These are phyloP conservation scores for Lasiosphaeris hirsuta DNA, from an alignment of 495 filamentous ascomycete genomes.

Conservation along the genomic window DNA sequence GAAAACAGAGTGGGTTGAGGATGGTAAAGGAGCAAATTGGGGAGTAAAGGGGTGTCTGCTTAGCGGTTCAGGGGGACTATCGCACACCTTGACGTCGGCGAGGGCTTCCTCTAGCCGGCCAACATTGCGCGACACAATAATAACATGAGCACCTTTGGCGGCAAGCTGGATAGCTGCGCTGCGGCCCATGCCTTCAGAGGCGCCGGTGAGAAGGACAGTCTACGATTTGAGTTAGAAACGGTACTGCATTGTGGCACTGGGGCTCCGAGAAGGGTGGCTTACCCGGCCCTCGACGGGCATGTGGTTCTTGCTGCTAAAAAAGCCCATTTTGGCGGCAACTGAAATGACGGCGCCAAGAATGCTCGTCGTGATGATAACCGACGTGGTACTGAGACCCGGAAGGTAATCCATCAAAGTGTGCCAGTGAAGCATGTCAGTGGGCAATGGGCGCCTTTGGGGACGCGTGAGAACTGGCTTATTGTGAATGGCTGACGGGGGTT, in stretches of 20 bases:
- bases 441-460: background rate
- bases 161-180: constrained; percentile 69
- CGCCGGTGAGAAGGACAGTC: constrained; percentile 87
- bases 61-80: no score
- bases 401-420: constrained; percentile 19
- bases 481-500: background rate
- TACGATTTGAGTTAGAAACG: constrained; percentile 27
- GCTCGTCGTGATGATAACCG: constrained; percentile 32
- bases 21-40: no score
- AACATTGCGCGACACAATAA: constrained; percentile 76
- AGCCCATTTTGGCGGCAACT: constrained; percentile 57
- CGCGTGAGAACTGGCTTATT: background rate
- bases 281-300: constrained; percentile 81
- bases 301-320: constrained; percentile 65
- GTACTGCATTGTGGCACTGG: background rate
- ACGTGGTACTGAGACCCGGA: constrained; percentile 8
- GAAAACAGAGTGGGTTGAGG: constrained; percentile 24
- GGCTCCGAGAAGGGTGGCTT: constrained; percentile 24
- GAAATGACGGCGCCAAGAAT: constrained; percentile 19
- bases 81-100: constrained; percentile 52
- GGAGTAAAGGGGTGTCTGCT: no score
- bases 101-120: constrained; percentile 72
- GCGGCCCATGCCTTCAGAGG: constrained; percentile 88
- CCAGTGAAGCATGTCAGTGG: no score
- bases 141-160: constrained; percentile 78